phyloP scores from a whole-genome alignment of 352 stramenopile species.

The Peronospora farinosa region DNA sequence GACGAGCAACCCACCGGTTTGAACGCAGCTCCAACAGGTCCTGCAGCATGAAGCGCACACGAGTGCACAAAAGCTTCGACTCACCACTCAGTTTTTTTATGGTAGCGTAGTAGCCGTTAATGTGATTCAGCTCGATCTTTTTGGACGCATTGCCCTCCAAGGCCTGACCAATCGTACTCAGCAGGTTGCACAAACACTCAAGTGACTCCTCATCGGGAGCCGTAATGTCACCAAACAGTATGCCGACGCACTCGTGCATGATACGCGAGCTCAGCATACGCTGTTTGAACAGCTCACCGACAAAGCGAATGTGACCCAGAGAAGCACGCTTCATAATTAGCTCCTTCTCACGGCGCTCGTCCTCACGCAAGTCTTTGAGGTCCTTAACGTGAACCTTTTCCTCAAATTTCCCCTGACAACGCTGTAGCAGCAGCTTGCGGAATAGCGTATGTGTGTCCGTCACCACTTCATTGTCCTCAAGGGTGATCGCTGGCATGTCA shows the following conservation, averaged over 20 bases:
- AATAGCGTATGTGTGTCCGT: constrained; percentile 87
- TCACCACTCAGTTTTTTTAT: constrained; percentile 67
- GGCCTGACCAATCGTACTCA: constrained; percentile 89
- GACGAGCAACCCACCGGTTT: constrained; percentile 67
- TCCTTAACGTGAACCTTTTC: constrained; percentile 73
- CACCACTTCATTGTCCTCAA: constrained; percentile 56
- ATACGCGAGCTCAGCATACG: constrained; percentile 92
- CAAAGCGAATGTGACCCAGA: constrained; percentile 93
- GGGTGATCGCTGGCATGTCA: constrained; percentile 69
- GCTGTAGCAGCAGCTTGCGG: constrained; percentile 88
- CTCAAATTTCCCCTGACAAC: constrained; percentile 94
- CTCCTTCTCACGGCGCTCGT: constrained; percentile 65
- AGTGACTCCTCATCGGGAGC: constrained; percentile 91
- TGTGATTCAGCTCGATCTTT: constrained; percentile 46
- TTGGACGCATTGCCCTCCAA: constrained; percentile 65
- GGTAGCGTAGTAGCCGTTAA: constrained; percentile 61
- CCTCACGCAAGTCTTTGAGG: constrained; percentile 45
- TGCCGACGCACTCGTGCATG: constrained; percentile 89
- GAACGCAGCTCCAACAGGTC: constrained; percentile 71
- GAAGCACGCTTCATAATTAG: constrained; percentile 73
- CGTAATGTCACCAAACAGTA: constrained; percentile 68
- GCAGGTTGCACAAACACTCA: constrained; percentile 92
- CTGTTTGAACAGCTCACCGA: constrained; percentile 94
- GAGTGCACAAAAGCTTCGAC: constrained; percentile 60
- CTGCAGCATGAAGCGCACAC: constrained; percentile 81